Percentiles rank a stretch among this genome's conserved stretches.
phyloP scores from a whole-genome alignment of 2,329 filamentous ascomycete genomes.

The Incumbomyces delicatus region DNA sequence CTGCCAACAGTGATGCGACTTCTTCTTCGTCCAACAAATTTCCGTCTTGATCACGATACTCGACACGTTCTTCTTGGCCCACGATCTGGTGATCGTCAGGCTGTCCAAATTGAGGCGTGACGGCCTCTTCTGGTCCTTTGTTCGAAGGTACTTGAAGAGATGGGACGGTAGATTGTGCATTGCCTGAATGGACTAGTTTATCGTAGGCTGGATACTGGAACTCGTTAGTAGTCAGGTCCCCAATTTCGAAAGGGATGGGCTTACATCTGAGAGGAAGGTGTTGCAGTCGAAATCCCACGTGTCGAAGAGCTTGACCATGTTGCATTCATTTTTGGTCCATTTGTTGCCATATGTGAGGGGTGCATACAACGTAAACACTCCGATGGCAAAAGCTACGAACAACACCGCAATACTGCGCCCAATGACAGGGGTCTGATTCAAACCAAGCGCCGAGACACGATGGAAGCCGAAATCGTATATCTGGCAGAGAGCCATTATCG shows the following conservation, averaged over 20 bases:
- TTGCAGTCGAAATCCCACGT: slow-evolving; percentile 99
- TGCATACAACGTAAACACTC: slow-evolving; percentile 73
- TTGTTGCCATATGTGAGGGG: slow-evolving; percentile 86
- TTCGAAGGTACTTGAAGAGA: slow-evolving; percentile 11
- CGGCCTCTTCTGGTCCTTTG: slow-evolving; percentile 20
- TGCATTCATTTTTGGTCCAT: slow-evolving; percentile 86
- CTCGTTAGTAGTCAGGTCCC: slow-evolving; percentile 4
- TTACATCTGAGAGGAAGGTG: slow-evolving; percentile 77
- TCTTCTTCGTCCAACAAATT: slow-evolving; percentile 77
- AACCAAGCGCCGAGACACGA: slow-evolving; percentile 57
- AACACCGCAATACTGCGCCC: slow-evolving; percentile 63
- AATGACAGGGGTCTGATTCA: slow-evolving; percentile 60
- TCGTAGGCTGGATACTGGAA: slow-evolving; percentile 24
- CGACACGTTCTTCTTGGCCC: slow-evolving; percentile 67
- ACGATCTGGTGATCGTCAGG: slow-evolving; percentile 21
- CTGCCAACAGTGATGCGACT: slow-evolving; percentile 58
- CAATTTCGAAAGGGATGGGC: slow-evolving; percentile 31
- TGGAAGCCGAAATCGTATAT: slow-evolving; percentile 75
- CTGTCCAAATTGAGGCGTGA: slow-evolving; percentile 27
- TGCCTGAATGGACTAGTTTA: slow-evolving; percentile 21
- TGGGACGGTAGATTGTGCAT: slow-evolving; percentile 15
- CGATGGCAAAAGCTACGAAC: slow-evolving; percentile 65
- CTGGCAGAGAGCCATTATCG: slow-evolving; percentile 79
- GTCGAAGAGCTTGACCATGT: slow-evolving; percentile 72
- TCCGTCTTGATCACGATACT: slow-evolving; percentile 91